Evolutionary conservation across 306 rosid species (phyloP).

Genomic region (Vigna mungo): DNA sequence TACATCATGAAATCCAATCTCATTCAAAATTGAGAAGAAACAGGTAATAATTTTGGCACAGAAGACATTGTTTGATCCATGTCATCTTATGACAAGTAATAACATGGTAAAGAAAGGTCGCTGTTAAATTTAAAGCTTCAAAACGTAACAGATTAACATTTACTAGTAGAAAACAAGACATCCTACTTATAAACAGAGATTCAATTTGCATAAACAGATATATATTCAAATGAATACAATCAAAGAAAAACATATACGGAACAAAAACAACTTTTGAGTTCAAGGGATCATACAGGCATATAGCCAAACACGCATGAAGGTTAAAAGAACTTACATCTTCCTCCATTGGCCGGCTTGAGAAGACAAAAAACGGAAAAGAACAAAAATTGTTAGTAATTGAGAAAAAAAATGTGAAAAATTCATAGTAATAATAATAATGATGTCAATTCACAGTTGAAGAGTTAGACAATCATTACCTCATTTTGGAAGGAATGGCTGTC

Average conservation of each 20-base stretch:
- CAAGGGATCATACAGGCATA: neutral
- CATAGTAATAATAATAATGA: neutral
- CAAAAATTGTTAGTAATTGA: slow-evolving; percentile 15
- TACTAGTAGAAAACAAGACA: neutral
- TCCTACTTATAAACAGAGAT: neutral
- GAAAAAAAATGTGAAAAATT: neutral
- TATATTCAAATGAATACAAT: neutral
- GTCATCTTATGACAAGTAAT: neutral
- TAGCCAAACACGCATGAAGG: neutral
- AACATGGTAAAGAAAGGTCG: no score
- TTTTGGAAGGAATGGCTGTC: neutral
- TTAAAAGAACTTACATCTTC: slow-evolving; percentile 76
- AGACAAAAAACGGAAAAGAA: neutral
- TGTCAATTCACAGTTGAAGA: neutral
- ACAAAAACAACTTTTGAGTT: neutral
- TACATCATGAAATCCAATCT: neutral
- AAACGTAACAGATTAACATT: neutral
- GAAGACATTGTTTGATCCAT: neutral
- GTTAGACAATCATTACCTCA: slow-evolving; percentile 44
- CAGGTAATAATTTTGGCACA: neutral
- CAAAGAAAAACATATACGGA: neutral
- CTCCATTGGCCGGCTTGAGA: slow-evolving; percentile 74
- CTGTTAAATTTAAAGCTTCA: neutral
- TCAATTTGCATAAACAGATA: no score
- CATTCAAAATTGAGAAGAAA: neutral